Evolutionary conservation across 352 stramenopile genomes (phyloP), one percentile per base, ranked within the genome.

Genomic region (Globisporangium mamillatum): DNA sequence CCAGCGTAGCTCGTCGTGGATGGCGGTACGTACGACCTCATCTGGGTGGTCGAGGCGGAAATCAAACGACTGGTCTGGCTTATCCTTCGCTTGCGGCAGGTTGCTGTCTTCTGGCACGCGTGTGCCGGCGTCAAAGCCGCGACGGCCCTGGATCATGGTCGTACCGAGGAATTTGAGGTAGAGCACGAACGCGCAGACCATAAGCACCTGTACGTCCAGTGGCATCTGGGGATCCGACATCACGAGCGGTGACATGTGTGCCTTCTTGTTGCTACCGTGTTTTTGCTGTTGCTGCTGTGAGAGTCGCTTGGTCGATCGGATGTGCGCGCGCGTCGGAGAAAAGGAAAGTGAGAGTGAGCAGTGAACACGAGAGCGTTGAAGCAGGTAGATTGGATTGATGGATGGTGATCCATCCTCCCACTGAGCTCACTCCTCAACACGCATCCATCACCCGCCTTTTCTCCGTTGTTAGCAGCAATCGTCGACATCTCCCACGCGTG

Each of bases 161-260:
- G 77, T 76, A 3, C 36, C 76, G 67, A 89, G 52, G 63, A 87
- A 87, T 75, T 89, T 89, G 79, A 84, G 52, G 71, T 88, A 91
- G 46, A 89, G 77, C 54, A 79, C 60, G 8, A 69, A 63, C 8
- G 72, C 56, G 56, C 75, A 82, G 24, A 80, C 24, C 38, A 56
- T 58, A 16, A 79, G 64, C 41, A 41, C 59, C 12, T 65, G 38
- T 4, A 46, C 27, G 24, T 66, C 60, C 27, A 55, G 29, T 1
- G 41, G 24, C n/a, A n/a, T 58, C 2, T 58, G 24, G 22, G 10
- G 1, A 6, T 34, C 25, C 4, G 24, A 27, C 24, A 52, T 1
- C 32, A 63, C 25, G 56, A 52, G 44, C 6, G 18, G 22, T 5
- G 16, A n/a, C 44, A 52, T 52, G 10, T 0, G 4, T 46, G 38